Percentiles rank a stretch among this genome's conserved stretches.
These are phyloP conservation scores for Fusarium nematophilum DNA, from an alignment of 2,329 filamentous ascomycete genomes.

Conservation along the genomic window DNA sequence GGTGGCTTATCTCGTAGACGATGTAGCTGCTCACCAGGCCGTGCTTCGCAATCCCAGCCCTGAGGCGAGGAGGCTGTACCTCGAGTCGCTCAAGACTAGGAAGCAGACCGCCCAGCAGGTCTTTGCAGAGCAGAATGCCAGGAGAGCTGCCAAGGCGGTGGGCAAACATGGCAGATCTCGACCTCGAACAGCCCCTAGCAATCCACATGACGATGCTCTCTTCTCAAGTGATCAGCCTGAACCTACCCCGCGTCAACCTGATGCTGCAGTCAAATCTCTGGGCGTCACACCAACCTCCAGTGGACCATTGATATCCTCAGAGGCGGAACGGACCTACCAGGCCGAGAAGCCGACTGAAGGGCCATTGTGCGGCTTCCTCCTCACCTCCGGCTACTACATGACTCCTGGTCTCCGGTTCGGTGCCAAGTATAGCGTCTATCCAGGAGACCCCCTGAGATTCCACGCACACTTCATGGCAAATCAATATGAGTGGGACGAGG, in stretches of 20 bases:
- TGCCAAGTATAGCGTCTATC: conserved; percentile 93
- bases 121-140: conserved; percentile 53
- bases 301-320: conserved; percentile 43
- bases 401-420: conserved; percentile 95
- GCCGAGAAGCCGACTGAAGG: conserved; percentile 35
- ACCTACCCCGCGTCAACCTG: conserved; percentile 13
- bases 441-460: conserved; percentile 92
- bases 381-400: conserved; percentile 83
- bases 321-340: conserved; percentile 19
- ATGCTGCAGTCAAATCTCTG: conserved; percentile 37
- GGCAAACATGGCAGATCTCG: conserved; percentile 30
- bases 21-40: conserved; percentile 75
- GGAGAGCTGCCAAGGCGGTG: conserved; percentile 47
- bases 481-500: conserved; percentile 87
- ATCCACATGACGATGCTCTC: conserved; percentile 25
- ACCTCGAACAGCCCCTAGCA: conserved; percentile 1
- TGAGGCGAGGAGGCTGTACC: conserved; percentile 70
- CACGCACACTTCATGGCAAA: conserved; percentile 94
- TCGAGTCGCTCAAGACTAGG: conserved; percentile 64
- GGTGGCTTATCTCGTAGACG: conserved; percentile 84
- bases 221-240: conserved; percentile 36
- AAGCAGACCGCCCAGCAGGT: conserved; percentile 56
- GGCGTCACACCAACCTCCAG: conserved; percentile 53
- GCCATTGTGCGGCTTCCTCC: conserved; percentile 83
- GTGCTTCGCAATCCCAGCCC: conserved; percentile 69